These are phyloP conservation scores for Theobroma cacao DNA, from an alignment of 345 rosid species.

Conservation along the genomic window DNA sequence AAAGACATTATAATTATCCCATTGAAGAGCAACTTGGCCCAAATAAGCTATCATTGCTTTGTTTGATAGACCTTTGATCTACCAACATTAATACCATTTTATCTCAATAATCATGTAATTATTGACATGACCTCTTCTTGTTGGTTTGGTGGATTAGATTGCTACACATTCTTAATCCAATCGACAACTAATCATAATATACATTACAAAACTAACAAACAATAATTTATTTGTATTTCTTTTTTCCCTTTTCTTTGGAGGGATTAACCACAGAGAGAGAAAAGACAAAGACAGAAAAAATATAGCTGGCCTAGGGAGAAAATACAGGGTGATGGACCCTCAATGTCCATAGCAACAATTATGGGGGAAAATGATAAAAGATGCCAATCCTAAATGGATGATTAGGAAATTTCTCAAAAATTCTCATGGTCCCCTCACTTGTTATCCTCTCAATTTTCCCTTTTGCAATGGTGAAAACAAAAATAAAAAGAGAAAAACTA, in stretches of 20 bases:
- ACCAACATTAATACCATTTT: constrained; percentile 10
- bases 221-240: background rate
- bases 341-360: constrained; percentile 18
- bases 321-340: constrained; percentile 13
- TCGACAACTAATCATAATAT: background rate
- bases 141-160: constrained; percentile 21
- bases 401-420: constrained; percentile 18
- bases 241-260: background rate
- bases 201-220: background rate
- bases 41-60: background rate
- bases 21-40: background rate
- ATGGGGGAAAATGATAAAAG: background rate
- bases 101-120: constrained; percentile 18
- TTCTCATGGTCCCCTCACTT: constrained; percentile 6
- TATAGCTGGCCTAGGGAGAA: constrained; percentile 21
- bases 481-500: background rate
- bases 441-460: background rate
- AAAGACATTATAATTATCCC: background rate
- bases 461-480: background rate
- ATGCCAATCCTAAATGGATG: constrained; percentile 1
- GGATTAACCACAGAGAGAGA: background rate
- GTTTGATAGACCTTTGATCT: constrained; percentile 25
- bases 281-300: constrained; percentile 20
- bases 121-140: background rate
- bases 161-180: background rate